Base-by-base conservation (phyloP, 1,284 basidiomycete species). In the Heimioporus retisporus region DNA sequence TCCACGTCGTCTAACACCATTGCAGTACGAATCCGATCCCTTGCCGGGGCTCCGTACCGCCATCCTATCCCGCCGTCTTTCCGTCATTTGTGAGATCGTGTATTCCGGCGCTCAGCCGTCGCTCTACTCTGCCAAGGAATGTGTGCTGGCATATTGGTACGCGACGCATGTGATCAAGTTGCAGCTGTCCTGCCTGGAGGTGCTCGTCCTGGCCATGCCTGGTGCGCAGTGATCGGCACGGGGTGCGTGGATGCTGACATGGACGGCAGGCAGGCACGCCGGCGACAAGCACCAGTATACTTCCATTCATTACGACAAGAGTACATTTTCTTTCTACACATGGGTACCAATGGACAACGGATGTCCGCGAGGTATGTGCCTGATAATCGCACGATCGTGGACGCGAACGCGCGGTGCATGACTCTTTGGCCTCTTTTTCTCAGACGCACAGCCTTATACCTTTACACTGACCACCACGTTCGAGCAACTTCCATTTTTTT, bases 41-140 rank as follows among this genome's bases (percentile, higher is more conserved):
- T 60, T 89, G 4, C 71, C 25, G 77, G 83, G 40, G 67, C 88
- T 77, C 13, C 69, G 72, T n/a, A 67, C 64, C 6, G 82, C 84
- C 1, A 83, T 88, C 4, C 79, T 90, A 21, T 69, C 88, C 19
- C 88, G 90, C 82, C 85, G 92, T 60, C 77, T 94, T 35, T 81
- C 85, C 8, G 81, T 86, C 28, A 83, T 93, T 16, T 83, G 88
- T 51, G 92, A 96, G 69, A 83, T 95, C 23, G 79, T 94, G 14
- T 81, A 92, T 59, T 89, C 91, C 1, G 94, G 93, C 2, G 92
- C 94, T 69, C 93, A 95, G 74, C 81, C 95, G 40, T 90, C 93
- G 55, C 79, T 96, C 13, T 94, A 95, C 72, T 82, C 86, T 11
- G 76, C 82, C 1, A 85, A 90, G 53, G 94, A 96, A 73, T 85